Percentiles rank a stretch among this genome's conserved stretches.
Conservation (phyloP, 441 rosid species). For the Kokia cookei region DNA sequence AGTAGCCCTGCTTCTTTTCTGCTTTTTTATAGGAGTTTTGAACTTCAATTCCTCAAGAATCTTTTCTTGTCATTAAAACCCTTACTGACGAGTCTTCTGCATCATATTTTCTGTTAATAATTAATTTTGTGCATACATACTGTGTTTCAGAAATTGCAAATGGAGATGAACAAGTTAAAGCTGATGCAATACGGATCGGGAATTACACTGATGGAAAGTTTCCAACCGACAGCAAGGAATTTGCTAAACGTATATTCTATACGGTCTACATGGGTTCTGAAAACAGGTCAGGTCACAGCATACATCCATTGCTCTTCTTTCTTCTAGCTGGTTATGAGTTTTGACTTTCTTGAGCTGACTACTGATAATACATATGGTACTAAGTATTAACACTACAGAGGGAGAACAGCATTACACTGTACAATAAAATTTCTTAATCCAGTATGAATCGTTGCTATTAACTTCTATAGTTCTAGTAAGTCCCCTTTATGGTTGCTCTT, state of each 20-base stretch:
- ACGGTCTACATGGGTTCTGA: slow-evolving; percentile 96
- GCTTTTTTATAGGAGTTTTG: neutral
- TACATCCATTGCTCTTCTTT: neutral
- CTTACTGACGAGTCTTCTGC: neutral
- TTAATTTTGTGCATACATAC: neutral
- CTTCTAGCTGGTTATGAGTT: neutral
- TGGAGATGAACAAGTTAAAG: slow-evolving; percentile 92
- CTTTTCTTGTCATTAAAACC: neutral
- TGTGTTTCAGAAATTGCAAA: slow-evolving; percentile 55
- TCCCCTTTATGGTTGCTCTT: neutral
- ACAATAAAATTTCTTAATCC: neutral
- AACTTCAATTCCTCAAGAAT: neutral
- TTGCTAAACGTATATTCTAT: slow-evolving; percentile 85
- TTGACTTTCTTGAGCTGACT: neutral
- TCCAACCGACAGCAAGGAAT: slow-evolving; percentile 93
- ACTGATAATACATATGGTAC: neutral
- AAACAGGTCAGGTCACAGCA: slow-evolving; percentile 58
- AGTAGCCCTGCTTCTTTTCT: neutral
- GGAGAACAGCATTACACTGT: neutral
- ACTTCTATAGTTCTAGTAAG: neutral
- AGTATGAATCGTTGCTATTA: neutral
- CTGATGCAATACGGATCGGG: slow-evolving; percentile 88
- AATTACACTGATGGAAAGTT: slow-evolving; percentile 57
- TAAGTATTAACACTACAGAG: neutral
- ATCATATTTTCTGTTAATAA: neutral